Percentiles rank a stretch among this genome's conserved stretches.
These are phyloP conservation scores for Hypoxylon sp. DNA, from an alignment of 2,329 filamentous ascomycete species.

Conservation along the genomic window DNA sequence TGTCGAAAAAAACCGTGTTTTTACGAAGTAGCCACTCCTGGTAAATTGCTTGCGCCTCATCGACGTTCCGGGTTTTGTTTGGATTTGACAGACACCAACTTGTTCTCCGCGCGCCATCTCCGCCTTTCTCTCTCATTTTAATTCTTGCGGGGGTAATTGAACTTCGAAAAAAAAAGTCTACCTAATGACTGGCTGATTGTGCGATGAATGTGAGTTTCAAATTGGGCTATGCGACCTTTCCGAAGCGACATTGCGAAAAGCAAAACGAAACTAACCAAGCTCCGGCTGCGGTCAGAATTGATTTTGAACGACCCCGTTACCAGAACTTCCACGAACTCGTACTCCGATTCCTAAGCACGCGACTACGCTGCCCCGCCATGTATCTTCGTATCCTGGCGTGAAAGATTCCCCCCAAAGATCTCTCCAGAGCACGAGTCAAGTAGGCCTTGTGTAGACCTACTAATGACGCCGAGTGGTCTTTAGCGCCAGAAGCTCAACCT, in stretches of 20 bases:
- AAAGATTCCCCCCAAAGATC: conserved; percentile 31
- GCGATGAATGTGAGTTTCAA: conserved; percentile 29
- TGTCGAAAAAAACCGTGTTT: conserved; percentile 12
- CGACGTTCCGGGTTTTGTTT: conserved; percentile 19
- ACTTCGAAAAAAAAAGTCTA: conserved; percentile 13
- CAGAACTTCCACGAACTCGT: conserved; percentile 33
- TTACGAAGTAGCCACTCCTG: conserved; percentile 12
- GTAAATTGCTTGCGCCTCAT: conserved; percentile 33
- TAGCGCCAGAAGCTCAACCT: conserved; percentile 33
- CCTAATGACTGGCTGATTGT: conserved; percentile 1
- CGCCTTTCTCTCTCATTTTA: conserved; percentile 7
- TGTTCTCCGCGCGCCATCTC: conserved; percentile 17
- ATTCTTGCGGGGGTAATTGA: conserved; percentile 25
- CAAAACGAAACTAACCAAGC: conserved; percentile 41
- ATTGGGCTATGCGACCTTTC: conserved; percentile 24
- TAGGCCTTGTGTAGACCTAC: conserved; percentile 19
- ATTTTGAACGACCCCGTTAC: conserved; percentile 39
- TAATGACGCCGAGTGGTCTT: conserved; percentile 32
- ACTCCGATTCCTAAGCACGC: conserved; percentile 35
- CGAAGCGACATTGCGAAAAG: conserved; percentile 15
- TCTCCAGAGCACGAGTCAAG: conserved; percentile 30
- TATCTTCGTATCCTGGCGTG: conserved; percentile 26
- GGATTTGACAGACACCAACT: conserved; percentile 31
- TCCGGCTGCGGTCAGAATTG: conserved; percentile 36
- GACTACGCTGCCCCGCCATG: conserved; percentile 40